Evolutionary conservation across 306 rosid species (phyloP), one percentile per base, ranked within the genome.

Genomic region (Rubus idaeus): DNA sequence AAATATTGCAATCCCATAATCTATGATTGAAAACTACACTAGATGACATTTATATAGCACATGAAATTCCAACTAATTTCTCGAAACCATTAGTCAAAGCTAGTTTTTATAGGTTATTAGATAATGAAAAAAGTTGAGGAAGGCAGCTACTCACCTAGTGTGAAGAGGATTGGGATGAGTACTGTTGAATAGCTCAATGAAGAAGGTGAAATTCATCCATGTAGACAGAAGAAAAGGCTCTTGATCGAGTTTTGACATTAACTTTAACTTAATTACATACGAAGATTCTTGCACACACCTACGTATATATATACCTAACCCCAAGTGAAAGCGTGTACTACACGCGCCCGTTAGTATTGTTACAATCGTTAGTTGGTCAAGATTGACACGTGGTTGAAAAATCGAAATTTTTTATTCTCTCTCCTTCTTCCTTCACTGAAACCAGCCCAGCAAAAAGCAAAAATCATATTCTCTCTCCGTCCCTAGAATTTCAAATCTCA

Each of bases 131-230:
- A 42, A 41, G 64, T 71, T 40, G 66, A 7, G n/a, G 17, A n/a
- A 3, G 20, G 65, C 47, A 70, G 62, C 62, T 30, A 30, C 35
- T 30, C 35, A 30, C 35, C 35, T 56, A 26, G 18, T 12, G 41
- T 30, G 37, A 45, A 10, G 51, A 53, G 74, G 58, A 14, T 45
- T 21, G 73, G 20, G 52, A 72, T 55, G 76, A 61, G n/a, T 55
- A 30, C 50, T 71, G 61, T 35, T 73, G 61, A 50, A 70, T 52
- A 20, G 50, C 37, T n/a, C 39, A 11, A 13, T 39, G 63, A 37
- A 37, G 65, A 72, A 72, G 76, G 76, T 56, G 53, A 56, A 73
- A 47, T 57, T 71, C 76, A 55, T 73, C 52, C 41, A 73, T 71
- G 37, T 9, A 21, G 13, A 61, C 66, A 61, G n/a, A 61, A 61